phyloP scores from a whole-genome alignment of 441 rosid species.

The Erodium texanum region DNA sequence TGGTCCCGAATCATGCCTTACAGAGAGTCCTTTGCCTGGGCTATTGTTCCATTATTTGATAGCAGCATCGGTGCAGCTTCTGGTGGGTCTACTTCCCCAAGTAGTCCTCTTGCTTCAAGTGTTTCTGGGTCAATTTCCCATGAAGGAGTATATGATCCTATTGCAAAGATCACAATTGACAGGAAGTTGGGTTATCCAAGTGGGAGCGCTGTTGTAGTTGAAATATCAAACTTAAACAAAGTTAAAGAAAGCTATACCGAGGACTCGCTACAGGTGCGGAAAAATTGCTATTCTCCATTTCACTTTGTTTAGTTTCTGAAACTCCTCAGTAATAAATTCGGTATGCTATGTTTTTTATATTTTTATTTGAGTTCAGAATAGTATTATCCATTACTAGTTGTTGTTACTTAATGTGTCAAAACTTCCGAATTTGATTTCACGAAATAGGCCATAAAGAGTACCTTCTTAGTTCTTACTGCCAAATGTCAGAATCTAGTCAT shows the following conservation, averaged over 20 bases:
- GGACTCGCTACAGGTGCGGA: slow-evolving; percentile 86
- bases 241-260: slow-evolving; percentile 97
- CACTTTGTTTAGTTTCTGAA: no score
- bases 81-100: slow-evolving; percentile 94
- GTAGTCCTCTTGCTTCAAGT: slow-evolving; percentile 92
- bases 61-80: slow-evolving; percentile 66
- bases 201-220: slow-evolving; percentile 85
- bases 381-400: no score
- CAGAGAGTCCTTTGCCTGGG: slow-evolving; percentile 98
- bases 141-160: slow-evolving; percentile 71
- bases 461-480: no score
- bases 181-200: slow-evolving; percentile 79
- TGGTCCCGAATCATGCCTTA: slow-evolving; percentile 99
- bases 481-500: no score
- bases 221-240: slow-evolving; percentile 92
- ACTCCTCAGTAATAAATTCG: no score
- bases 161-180: slow-evolving; percentile 79
- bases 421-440: no score
- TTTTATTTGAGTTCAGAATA: no score
- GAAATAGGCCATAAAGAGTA: no score
- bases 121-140: slow-evolving; percentile 85
- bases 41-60: slow-evolving; percentile 96
- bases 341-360: no score
- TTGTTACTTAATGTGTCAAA: no score
- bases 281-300: background rate